Evolutionary conservation across 176 grass and related monocot species (phyloP).

Genomic region (Carex littledalei): DNA sequence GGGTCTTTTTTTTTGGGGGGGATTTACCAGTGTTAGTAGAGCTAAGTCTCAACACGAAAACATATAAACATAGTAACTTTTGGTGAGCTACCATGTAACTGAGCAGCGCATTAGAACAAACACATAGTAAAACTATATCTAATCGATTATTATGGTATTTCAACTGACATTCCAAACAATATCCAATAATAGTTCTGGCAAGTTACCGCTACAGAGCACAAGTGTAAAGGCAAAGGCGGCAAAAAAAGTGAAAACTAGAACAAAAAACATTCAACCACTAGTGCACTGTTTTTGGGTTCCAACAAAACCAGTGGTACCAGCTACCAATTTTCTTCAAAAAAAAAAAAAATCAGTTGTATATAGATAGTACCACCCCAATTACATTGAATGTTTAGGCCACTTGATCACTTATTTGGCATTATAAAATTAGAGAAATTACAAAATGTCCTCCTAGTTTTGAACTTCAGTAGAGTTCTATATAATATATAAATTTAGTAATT

Average conservation of each 20-base stretch:
- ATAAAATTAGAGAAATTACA: background rate
- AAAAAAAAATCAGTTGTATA: background rate
- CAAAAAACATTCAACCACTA: background rate
- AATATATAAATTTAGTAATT: background rate
- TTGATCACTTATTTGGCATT: background rate
- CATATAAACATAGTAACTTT: background rate
- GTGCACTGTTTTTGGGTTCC: background rate
- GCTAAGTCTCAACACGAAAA: background rate
- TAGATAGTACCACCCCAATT: background rate
- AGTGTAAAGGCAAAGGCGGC: background rate
- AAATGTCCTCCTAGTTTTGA: background rate
- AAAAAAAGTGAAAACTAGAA: background rate
- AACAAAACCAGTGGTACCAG: background rate
- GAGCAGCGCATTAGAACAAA: background rate
- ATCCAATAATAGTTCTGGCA: background rate
- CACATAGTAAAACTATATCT: background rate
- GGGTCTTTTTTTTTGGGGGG: too few relatives aligned
- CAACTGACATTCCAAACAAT: background rate
- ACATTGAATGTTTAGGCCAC: background rate
- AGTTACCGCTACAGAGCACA: background rate
- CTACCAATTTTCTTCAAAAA: background rate
- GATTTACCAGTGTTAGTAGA: background rate
- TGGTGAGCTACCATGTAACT: background rate
- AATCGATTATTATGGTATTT: background rate
- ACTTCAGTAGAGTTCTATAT: background rate